Percentiles rank a stretch among this genome's conserved stretches.
phyloP scores from a whole-genome alignment of 1,139 yeast genomes.

The Yamadazyma sp. region DNA sequence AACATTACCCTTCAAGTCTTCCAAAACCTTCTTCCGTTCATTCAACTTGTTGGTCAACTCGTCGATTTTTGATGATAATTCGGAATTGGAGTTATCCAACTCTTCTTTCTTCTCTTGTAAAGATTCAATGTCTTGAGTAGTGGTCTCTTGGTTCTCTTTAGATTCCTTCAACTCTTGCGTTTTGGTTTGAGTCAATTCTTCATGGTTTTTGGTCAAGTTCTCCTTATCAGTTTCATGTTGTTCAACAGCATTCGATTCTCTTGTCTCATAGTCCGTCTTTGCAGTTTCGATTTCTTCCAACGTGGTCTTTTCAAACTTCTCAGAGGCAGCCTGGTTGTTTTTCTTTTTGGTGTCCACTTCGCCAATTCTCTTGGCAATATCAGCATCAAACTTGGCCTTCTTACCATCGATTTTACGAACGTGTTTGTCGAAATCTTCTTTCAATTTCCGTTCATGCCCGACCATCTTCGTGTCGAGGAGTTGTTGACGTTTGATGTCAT shows the following conservation, averaged over 20 bases:
- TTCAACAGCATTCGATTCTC: constrained; percentile 49
- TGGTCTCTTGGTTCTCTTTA: constrained; percentile 45
- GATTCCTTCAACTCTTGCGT: constrained; percentile 50
- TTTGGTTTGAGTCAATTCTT: constrained; percentile 48
- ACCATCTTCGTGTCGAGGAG: constrained; percentile 37
- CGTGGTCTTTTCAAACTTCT: constrained; percentile 39
- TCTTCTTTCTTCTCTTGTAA: constrained; percentile 44
- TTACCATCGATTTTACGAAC: constrained; percentile 39
- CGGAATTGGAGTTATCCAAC: constrained; percentile 46
- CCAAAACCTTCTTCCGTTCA: constrained; percentile 40
- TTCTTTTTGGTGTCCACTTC: constrained; percentile 29
- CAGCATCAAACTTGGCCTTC: constrained; percentile 39
- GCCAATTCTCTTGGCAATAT: constrained; percentile 37
- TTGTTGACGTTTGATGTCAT: constrained; percentile 45
- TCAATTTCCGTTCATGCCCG: constrained; percentile 46
- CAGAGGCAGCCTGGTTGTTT: constrained; percentile 33
- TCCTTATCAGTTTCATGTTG: constrained; percentile 49
- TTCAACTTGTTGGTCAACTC: constrained; percentile 42
- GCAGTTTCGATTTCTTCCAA: constrained; percentile 47
- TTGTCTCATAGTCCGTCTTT: constrained; percentile 42
- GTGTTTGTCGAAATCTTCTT: constrained; percentile 42
- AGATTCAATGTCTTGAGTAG: constrained; percentile 46
- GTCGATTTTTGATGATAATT: constrained; percentile 39
- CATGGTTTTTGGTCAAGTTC: constrained; percentile 44
- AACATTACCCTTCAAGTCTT: constrained; percentile 42